Conservation (phyloP, 495 filamentous ascomycete species). For the Penicillium cinerascens region DNA sequence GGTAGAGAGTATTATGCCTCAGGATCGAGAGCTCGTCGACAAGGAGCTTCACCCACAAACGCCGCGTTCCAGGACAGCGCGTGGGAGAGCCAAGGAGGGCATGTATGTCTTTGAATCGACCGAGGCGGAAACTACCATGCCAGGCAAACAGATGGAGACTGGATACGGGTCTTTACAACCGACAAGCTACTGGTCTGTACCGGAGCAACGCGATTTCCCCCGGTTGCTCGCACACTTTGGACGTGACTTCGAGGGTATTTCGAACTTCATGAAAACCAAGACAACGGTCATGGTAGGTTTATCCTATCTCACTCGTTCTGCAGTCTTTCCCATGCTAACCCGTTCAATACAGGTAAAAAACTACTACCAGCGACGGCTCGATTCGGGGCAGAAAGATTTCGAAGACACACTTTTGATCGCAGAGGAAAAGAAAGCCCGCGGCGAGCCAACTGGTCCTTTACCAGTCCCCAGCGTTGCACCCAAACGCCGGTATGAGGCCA, state of each 20-base stretch:
- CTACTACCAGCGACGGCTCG: constrained; percentile 75
- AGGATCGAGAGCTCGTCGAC: constrained; percentile 26
- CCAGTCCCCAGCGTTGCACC: constrained; percentile 58
- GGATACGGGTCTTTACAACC: constrained; percentile 56
- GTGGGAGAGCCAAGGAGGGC: constrained; percentile 37
- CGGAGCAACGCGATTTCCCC: constrained; percentile 81
- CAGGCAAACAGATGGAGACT: constrained; percentile 27
- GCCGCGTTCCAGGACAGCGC: constrained; percentile 30
- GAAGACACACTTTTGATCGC: constrained; percentile 65
- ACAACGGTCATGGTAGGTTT: constrained; percentile 83
- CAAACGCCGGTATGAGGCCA: constrained; percentile 56
- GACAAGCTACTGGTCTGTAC: constrained; percentile 97
- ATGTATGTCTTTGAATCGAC: constrained; percentile 43
- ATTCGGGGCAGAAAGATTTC: constrained; percentile 64
- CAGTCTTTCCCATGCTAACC: constrained; percentile 24
- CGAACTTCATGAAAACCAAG: constrained; percentile 83
- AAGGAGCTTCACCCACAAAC: constrained; percentile 20
- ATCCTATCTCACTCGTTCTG: neutral
- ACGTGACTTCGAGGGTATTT: constrained; percentile 82
- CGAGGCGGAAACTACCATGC: constrained; percentile 33
- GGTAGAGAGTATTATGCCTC: constrained; percentile 15
- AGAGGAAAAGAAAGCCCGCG: constrained; percentile 63
- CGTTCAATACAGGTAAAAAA: constrained; percentile 73
- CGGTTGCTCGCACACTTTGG: constrained; percentile 76
- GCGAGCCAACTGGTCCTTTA: constrained; percentile 66